Percentiles rank a stretch among this genome's conserved stretches.
phyloP scores from a whole-genome alignment of 768 basidiomycete genomes.

The Termitomyces sp. region DNA sequence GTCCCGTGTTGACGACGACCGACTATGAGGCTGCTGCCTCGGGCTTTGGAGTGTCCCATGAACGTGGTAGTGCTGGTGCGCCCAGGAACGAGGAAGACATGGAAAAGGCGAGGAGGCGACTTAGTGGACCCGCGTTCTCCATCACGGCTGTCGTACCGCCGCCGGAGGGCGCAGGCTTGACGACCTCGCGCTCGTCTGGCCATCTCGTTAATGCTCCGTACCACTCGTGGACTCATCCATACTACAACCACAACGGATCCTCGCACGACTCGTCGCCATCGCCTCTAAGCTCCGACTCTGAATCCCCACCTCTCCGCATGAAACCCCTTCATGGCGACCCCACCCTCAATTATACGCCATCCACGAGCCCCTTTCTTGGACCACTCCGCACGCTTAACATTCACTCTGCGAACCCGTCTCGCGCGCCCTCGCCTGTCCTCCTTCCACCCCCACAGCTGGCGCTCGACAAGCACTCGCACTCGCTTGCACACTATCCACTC shows the following conservation, averaged over 20 bases:
- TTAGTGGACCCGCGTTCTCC: conserved; percentile 51
- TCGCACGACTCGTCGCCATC: conserved; percentile 61
- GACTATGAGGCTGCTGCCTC: conserved; percentile 16
- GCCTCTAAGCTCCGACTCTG: conserved; percentile 65
- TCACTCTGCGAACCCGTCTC: conserved; percentile 61
- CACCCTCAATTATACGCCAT: conserved; percentile 31
- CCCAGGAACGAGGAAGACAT: not conserved
- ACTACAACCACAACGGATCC: conserved; percentile 22
- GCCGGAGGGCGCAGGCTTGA: not conserved
- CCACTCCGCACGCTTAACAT: conserved; percentile 72
- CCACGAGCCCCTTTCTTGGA: conserved; percentile 76
- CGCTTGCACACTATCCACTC: too few species aligned
- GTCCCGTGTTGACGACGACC: conserved; percentile 36
- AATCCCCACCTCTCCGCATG: conserved; percentile 13
- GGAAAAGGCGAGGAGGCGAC: conserved; percentile 32
- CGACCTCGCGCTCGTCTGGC: conserved; percentile 35
- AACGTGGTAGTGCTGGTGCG: conserved; percentile 14
- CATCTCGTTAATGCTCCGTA: too few species aligned
- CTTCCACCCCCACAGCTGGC: conserved; percentile 44
- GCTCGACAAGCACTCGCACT: not conserved
- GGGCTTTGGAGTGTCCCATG: conserved; percentile 30
- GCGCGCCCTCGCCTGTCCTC: conserved; percentile 67
- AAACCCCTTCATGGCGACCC: conserved; percentile 10
- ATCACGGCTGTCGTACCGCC: conserved; percentile 17
- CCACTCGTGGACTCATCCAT: conserved; percentile 36